A percentile compares a stretch with the other conserved stretches of the same genome.
Evolutionary conservation across 129 eudicot genomes (phyloP).

Genomic region (Silybum marianum): DNA sequence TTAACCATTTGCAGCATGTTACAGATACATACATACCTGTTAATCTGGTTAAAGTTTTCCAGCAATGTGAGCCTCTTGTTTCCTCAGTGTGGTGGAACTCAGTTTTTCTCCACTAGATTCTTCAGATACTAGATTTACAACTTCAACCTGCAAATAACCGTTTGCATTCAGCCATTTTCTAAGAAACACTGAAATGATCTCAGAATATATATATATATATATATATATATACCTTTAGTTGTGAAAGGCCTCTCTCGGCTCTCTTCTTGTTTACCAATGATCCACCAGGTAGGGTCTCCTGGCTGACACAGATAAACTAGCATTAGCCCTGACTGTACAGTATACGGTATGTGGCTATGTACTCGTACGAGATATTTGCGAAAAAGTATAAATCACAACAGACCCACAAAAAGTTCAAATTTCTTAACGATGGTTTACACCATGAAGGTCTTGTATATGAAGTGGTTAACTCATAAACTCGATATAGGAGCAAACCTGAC

Average conservation of each 20-base stretch:
- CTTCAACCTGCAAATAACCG: constrained; percentile 59
- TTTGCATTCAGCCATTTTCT: constrained; percentile 1
- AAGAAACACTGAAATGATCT: not conserved
- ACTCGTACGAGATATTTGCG: not conserved
- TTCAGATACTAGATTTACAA: constrained; percentile 63
- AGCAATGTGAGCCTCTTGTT: constrained; percentile 64
- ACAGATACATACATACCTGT: constrained; percentile 28
- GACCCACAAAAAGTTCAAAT: not conserved
- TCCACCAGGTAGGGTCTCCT: constrained; percentile 90
- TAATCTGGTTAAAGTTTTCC: constrained; percentile 34
- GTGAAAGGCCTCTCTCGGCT: constrained; percentile 78
- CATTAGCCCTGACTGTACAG: constrained; percentile 1
- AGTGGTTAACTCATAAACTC: not conserved
- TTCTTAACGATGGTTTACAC: not conserved
- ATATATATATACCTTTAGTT: constrained; percentile 56
- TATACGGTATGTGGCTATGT: not conserved
- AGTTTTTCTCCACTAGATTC: constrained; percentile 59
- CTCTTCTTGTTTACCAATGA: constrained; percentile 81
- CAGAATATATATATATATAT: not conserved
- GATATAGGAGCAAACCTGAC: constrained; percentile 57
- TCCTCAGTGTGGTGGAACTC: constrained; percentile 69
- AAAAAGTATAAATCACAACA: not conserved
- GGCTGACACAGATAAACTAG: constrained; percentile 47
- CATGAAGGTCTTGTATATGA: not conserved
- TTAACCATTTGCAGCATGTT: constrained; percentile 5